Evolutionary conservation across 495 filamentous ascomycete genomes (phyloP), one percentile per base, ranked within the genome.

Genomic region (Xylaria palmicola): DNA sequence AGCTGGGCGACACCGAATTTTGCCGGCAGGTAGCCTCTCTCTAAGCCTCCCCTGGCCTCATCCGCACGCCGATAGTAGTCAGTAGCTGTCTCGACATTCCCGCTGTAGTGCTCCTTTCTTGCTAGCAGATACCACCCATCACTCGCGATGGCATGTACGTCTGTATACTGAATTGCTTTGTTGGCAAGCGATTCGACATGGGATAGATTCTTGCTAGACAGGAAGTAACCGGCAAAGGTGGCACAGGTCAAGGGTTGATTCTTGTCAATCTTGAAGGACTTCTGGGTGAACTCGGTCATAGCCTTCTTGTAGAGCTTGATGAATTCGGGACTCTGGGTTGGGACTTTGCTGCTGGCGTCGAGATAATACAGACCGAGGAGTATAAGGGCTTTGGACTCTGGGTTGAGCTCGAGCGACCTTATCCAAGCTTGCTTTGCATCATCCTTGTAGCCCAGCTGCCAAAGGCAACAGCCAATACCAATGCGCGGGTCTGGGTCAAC

Each of bases 81-180:
- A 10, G 77, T 79, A 6, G 94, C 92, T 41, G 82, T 85, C 10
- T 86, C 75, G 20, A 80, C 67, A 51, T 97, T 86, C 22, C 85
- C 83, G 19, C 73, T 73, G 40, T 89, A 90, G 73, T 98, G 94
- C 62, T 90, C 87, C 68, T 95, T 97, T 44, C 92, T 81, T 12
- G 90, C 94, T 13, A 98, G 85, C 4, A 96, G 76, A 74, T 96
- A 98, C 92, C 92, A 97, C 20, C 93, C 94, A 67, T 98, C 94
- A 71, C 92, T 96, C 2, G 93, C 93, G 70, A 98, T 90, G 12
- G 90, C 88, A 73, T 95, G 93, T 62, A 97, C 92, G 70, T 98
- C 94, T 2, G 93, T 97, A 60, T 90, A 85, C 68, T 97, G 90
- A 62, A 98, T 97, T 1, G 95, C 92, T 72, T 93, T 94, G 70